Percentiles rank a stretch among this genome's conserved stretches.
Evolutionary conservation across 805 yeast species (phyloP).

Genomic region (Groenewaldozyma tartarivorans): DNA sequence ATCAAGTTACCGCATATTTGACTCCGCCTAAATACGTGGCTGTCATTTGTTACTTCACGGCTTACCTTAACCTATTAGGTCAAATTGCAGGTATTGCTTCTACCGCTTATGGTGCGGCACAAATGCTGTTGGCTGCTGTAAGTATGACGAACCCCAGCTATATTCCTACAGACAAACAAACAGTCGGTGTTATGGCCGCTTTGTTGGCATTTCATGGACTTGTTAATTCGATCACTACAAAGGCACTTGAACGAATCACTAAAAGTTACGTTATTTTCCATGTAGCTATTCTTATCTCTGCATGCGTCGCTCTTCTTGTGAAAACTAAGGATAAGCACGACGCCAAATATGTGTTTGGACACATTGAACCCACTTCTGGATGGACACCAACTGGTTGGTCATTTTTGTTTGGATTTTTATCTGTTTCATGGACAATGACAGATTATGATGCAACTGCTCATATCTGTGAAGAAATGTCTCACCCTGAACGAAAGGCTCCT

Average conservation of each 20-base stretch:
- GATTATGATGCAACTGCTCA: slow-evolving; percentile 79
- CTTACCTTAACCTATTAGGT: slow-evolving; percentile 38
- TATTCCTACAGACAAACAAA: slow-evolving; percentile 22
- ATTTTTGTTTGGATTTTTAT: slow-evolving; percentile 68
- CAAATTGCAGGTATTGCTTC: slow-evolving; percentile 30
- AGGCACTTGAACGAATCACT: slow-evolving; percentile 14
- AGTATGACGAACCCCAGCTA: slow-evolving; percentile 26
- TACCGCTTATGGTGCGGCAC: slow-evolving; percentile 28
- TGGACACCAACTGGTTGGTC: slow-evolving; percentile 71
- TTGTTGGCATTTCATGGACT: slow-evolving; percentile 14
- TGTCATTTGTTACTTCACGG: slow-evolving; percentile 31
- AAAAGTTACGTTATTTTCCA: slow-evolving; percentile 17
- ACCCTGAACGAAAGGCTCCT: slow-evolving; percentile 67
- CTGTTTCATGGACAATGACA: slow-evolving; percentile 68
- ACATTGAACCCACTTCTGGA: slow-evolving; percentile 15
- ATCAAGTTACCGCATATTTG: slow-evolving; percentile 14
- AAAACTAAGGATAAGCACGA: slow-evolving; percentile 15
- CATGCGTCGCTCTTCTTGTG: slow-evolving; percentile 15
- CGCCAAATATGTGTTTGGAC: slow-evolving; percentile 25
- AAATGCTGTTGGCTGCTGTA: slow-evolving; percentile 26
- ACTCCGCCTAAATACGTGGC: slow-evolving; percentile 39
- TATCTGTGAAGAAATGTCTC: slow-evolving; percentile 71
- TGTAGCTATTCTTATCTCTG: slow-evolving; percentile 12
- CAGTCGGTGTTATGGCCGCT: slow-evolving; percentile 24
- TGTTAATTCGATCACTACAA: slow-evolving; percentile 15